Evolutionary conservation across 2,329 filamentous ascomycete genomes (phyloP).

Genomic region (Xylariaceae sp.): DNA sequence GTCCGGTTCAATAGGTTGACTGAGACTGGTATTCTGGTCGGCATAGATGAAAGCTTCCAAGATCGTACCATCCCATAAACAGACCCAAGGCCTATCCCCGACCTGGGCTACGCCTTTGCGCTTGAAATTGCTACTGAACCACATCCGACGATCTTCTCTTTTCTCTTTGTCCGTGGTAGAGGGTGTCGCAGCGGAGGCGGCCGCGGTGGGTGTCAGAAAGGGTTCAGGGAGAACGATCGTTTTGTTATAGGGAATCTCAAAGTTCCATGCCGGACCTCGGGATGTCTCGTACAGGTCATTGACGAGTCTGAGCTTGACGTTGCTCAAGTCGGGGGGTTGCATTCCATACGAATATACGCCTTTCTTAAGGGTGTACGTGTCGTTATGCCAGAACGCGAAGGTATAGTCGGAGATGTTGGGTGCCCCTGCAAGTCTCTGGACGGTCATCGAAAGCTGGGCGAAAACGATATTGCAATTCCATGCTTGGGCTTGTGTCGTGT

Average conservation of each 20-base stretch:
- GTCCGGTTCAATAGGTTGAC: conserved; percentile 19
- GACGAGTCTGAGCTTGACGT: conserved; percentile 51
- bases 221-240: conserved; percentile 55
- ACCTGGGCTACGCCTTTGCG: conserved; percentile 44
- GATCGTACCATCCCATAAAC: conserved; percentile 58
- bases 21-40: conserved; percentile 51
- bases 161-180: conserved; percentile 1
- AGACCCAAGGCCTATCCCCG: conserved; percentile 61
- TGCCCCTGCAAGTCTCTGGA: conserved; percentile 37
- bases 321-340: conserved; percentile 50
- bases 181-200: neutral
- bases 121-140: conserved; percentile 37
- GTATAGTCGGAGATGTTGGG: conserved; percentile 44
- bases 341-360: conserved; percentile 55
- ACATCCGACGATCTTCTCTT: conserved; percentile 33
- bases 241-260: conserved; percentile 57
- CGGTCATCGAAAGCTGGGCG: conserved; percentile 47
- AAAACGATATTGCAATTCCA: conserved; percentile 65
- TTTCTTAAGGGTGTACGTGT: conserved; percentile 39
- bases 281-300: conserved; percentile 52
- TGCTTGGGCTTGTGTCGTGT: conserved; percentile 56
- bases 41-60: conserved; percentile 62
- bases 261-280: conserved; percentile 60
- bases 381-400: conserved; percentile 44
- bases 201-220: conserved; percentile 32